phyloP scores from a whole-genome alignment of 306 rosid genomes.

The Inga laurina region DNA sequence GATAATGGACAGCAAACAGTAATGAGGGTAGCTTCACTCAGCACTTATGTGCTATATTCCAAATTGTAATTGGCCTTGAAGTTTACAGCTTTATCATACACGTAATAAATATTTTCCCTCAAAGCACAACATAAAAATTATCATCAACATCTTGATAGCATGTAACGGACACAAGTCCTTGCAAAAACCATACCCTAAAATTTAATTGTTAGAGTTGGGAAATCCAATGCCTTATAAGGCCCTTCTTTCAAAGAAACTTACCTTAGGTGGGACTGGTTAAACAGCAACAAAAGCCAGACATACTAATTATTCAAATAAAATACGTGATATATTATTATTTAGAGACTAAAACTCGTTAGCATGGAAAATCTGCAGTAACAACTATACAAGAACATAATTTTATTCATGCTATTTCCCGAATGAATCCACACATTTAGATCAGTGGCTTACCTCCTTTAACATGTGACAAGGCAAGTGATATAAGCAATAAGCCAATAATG shows the following conservation, averaged over 20 bases:
- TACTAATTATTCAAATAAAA: not conserved
- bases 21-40: not conserved
- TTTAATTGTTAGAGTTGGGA: accelerated
- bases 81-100: not conserved
- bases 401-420: not conserved
- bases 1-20: not conserved
- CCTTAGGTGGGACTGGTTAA: too few relatives aligned
- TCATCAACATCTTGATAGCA: not conserved
- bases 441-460: not conserved
- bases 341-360: not conserved
- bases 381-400: not conserved
- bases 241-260: too few relatives aligned
- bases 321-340: not conserved
- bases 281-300: not conserved
- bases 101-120: not conserved
- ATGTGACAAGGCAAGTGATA: not conserved
- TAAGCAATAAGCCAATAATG: not conserved
- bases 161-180: too few relatives aligned
- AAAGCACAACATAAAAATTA: not conserved
- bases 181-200: too few relatives aligned
- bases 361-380: not conserved
- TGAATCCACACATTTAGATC: not conserved
- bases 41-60: not conserved
- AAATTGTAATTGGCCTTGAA: not conserved
- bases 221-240: too few relatives aligned